These are phyloP conservation scores for Aspergillus sp. DNA, from an alignment of 2,329 filamentous ascomycete genomes.

Conservation along the genomic window DNA sequence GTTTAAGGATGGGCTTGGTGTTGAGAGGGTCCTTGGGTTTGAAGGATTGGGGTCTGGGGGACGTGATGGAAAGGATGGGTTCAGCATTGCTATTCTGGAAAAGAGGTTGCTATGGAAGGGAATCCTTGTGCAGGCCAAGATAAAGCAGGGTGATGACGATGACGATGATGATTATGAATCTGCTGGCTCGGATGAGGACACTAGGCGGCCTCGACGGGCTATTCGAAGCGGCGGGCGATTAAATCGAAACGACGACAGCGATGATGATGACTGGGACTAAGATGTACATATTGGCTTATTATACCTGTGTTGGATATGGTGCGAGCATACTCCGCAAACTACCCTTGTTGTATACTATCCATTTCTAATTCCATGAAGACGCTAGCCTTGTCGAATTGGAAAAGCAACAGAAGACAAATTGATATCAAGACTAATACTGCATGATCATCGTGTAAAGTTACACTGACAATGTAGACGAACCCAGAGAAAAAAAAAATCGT, in stretches of 20 bases:
- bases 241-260: constrained; percentile 22
- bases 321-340: too few species aligned
- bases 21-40: constrained; percentile 42
- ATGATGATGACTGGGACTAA: constrained; percentile 26
- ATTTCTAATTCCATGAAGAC: constrained; percentile 1
- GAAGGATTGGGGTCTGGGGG: constrained; percentile 38
- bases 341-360: neutral
- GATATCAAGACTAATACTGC: constrained; percentile 19
- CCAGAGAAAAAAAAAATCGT: constrained; percentile 12
- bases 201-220: constrained; percentile 12
- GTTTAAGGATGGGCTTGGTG: constrained; percentile 40
- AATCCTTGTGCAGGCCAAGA: constrained; percentile 30
- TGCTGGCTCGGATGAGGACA: constrained; percentile 16
- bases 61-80: constrained; percentile 32
- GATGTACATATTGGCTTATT: neutral
- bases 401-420: constrained; percentile 1
- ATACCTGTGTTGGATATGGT: neutral
- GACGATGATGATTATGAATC: constrained; percentile 18
- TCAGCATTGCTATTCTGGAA: constrained; percentile 37
- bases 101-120: constrained; percentile 34
- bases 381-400: constrained; percentile 3
- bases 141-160: constrained; percentile 18
- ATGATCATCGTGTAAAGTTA: constrained; percentile 28
- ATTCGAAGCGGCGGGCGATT: constrained; percentile 27
- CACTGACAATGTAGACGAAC: constrained; percentile 18